Percentiles rank a stretch among this genome's conserved stretches.
phyloP scores from a whole-genome alignment of 192 early-diverging fungal species.

The Umbelopsis sp. region DNA sequence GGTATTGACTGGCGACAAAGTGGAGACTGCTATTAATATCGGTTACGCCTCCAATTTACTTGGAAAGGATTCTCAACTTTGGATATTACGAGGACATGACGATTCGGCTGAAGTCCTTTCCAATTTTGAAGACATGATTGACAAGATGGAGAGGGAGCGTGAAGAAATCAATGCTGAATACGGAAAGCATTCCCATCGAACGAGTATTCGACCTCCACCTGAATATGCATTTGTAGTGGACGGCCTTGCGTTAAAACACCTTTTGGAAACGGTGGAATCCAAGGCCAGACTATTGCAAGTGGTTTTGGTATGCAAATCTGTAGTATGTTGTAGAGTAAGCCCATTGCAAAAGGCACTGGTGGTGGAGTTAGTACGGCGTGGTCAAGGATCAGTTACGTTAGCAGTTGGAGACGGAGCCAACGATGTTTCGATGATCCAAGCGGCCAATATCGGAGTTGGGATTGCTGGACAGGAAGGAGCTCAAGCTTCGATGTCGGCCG shows the following conservation, averaged over 20 bases:
- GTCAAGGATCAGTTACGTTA: conserved; percentile 65
- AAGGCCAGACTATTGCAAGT: conserved; percentile 63
- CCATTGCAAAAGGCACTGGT: conserved; percentile 97
- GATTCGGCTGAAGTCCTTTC: conserved; percentile 6
- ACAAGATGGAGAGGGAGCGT: background rate
- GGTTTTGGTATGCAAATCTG: conserved; percentile 78
- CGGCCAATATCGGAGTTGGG: conserved; percentile 84
- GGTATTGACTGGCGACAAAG: conserved; percentile 97
- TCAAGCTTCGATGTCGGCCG: conserved; percentile 93
- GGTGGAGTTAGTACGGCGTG: conserved; percentile 82
- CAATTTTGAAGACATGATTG: conserved; percentile 11
- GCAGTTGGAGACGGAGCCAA: conserved; percentile 84
- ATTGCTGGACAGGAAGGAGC: conserved; percentile 81
- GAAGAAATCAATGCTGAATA: background rate
- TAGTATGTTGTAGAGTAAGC: conserved; percentile 91
- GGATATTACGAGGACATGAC: conserved; percentile 45
- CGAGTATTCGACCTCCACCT: background rate
- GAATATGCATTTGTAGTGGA: conserved; percentile 83
- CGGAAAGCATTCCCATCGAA: background rate
- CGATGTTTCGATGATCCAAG: conserved; percentile 98
- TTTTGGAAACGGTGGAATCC: conserved; percentile 57
- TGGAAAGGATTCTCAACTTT: conserved; percentile 69
- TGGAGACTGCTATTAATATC: conserved; percentile 99
- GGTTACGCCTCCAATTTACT: conserved; percentile 85
- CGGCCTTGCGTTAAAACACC: conserved; percentile 64